Base-by-base conservation (phyloP, 176 grass and related monocot genomes). In the Hordeum vulgare region DNA sequence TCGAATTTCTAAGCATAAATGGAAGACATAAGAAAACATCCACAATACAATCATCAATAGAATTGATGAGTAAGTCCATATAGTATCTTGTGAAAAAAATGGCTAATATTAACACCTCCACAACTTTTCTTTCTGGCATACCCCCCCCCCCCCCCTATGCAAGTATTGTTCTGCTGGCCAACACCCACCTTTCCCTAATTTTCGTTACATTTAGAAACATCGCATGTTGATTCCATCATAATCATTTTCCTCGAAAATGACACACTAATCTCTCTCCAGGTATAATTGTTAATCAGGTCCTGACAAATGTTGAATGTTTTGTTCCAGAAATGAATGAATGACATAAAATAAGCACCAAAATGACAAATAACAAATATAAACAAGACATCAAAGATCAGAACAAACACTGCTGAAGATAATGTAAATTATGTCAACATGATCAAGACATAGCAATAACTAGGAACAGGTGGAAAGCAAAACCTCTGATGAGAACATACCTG, bases 401-500 rank as follows among this genome's bases (percentile, higher is more conserved):
- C 14, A 3, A 65, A 40, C 60, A 77, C 18, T 75, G 59, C 14
- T 31, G 79, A 53, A 80, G 11, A 72, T 14, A 56, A 49, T 29
- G 23, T 8, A 67, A 83, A 33, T 33, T 36, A 76, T 76, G 61
- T 81, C 39, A 7, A 47, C 61, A 6, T 18, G 80, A 67, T 47
- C 21, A 70, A 37, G 80, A 80, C 14, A 77, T 56, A 59, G 39
- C 4, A 86, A 72, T 61, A 73, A 83, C 68, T 51, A 77, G 24
- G 15, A 76, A 67, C 15, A 14, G 10, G 31, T 56, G 47, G 11
- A 47, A 82, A 77, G 47, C 10, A 76, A 13, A 29, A 58, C 15
- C 67, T 76, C 17, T 57, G 62, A 31, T 77, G n/a, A 60, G 28
- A 89, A 83, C 25, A 75, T 93, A 99, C 96, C 93, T 96, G 93